Percentiles rank a stretch among this genome's conserved stretches.
These are phyloP conservation scores for Purshia tridentata DNA, from an alignment of 306 rosid genomes.

Conservation along the genomic window DNA sequence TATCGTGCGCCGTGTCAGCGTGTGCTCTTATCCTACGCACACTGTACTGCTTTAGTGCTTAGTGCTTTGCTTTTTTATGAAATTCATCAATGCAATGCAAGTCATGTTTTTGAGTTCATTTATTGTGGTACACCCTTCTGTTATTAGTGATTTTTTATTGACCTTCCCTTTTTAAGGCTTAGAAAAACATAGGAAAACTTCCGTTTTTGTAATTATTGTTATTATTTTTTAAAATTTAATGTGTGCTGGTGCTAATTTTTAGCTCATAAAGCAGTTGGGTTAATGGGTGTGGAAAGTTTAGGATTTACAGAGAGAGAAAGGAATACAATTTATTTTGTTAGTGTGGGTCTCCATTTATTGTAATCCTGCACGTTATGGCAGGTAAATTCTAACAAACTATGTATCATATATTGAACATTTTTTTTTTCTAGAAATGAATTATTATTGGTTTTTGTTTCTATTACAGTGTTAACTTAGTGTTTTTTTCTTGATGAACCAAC, in stretches of 20 bases:
- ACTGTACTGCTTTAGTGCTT: not conserved
- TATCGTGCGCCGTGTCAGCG: not conserved
- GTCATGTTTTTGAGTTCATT: not conserved
- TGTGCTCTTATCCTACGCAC: not conserved
- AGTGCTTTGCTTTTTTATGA: not conserved
- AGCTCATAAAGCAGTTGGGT: slow-evolving; percentile 7
- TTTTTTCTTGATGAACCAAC: not conserved
- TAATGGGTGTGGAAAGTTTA: not conserved
- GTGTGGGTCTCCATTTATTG: not conserved
- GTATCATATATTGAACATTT: no score
- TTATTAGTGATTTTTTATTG: not conserved
- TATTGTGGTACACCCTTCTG: not conserved
- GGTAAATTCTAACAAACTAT: no score
- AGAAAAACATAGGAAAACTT: not conserved
- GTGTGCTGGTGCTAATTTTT: not conserved
- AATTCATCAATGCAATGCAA: not conserved
- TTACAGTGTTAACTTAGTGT: no score
- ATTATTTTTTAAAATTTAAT: not conserved
- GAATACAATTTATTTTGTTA: not conserved
- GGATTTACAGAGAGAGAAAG: not conserved
- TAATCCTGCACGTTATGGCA: no score
- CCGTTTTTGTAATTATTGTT: not conserved
- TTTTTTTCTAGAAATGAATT: not conserved
- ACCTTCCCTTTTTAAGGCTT: not conserved
- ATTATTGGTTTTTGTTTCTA: not conserved